A percentile compares a stretch with the other conserved stretches of the same genome.
These are phyloP conservation scores for Cadophora luteo-olivacea DNA, from an alignment of 2,329 filamentous ascomycete species.

Conservation along the genomic window DNA sequence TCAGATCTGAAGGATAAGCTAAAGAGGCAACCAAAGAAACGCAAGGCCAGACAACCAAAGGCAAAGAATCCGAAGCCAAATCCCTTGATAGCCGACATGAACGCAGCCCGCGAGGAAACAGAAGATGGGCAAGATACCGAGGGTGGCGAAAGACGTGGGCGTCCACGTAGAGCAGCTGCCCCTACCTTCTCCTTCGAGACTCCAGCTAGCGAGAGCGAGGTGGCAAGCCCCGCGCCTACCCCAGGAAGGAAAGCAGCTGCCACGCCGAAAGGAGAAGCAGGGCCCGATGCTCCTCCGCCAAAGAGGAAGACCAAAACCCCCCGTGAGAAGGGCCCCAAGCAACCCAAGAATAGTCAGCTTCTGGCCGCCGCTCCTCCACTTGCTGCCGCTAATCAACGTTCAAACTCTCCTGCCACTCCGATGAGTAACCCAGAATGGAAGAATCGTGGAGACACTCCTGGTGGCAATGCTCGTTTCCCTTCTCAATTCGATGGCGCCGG, in stretches of 20 bases:
- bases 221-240: constrained; percentile 62
- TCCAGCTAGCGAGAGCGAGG: constrained; percentile 66
- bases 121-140: constrained; percentile 52
- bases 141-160: constrained; percentile 62
- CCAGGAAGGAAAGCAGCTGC: constrained; percentile 57
- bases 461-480: constrained; percentile 31
- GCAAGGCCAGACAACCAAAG: constrained; percentile 53
- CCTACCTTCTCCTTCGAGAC: constrained; percentile 74
- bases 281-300: constrained; percentile 44
- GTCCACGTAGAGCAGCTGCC: constrained; percentile 67
- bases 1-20: constrained; percentile 79
- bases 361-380: constrained; percentile 40
- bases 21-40: constrained; percentile 63
- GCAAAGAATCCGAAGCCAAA: constrained; percentile 64
- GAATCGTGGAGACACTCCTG: constrained; percentile 28
- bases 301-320: constrained; percentile 46
- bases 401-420: constrained; percentile 38
- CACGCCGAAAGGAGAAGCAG: constrained; percentile 52
- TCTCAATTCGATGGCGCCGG: constrained; percentile 37
- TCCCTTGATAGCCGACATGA: constrained; percentile 70
- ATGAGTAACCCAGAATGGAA: constrained; percentile 34
- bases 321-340: constrained; percentile 41
- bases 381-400: constrained; percentile 26
- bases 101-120: constrained; percentile 49
- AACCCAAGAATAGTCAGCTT: constrained; percentile 43